Percentiles rank a stretch among this genome's conserved stretches.
phyloP scores from a whole-genome alignment of 805 yeast species.

The Grigorovia jiainica region DNA sequence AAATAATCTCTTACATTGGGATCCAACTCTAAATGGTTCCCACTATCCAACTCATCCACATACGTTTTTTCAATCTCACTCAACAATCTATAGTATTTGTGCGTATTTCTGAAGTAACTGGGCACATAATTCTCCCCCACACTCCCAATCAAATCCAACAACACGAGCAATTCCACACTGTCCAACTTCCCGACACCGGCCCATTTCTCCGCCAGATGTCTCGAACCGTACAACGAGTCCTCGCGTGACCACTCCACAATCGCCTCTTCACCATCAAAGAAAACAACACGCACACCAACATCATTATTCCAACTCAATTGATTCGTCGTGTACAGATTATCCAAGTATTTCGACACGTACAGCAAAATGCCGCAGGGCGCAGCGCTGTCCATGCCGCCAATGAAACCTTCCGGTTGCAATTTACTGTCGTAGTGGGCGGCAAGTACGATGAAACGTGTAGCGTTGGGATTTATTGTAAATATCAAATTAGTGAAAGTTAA shows the following conservation, averaged over 20 bases:
- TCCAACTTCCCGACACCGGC: conserved; percentile 17
- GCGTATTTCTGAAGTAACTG: conserved; percentile 37
- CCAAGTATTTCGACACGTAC: conserved; percentile 32
- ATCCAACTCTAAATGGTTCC: conserved; percentile 5
- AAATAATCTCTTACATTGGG: conserved; percentile 9
- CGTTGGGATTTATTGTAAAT: conserved; percentile 19
- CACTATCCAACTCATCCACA: neutral
- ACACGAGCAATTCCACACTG: conserved; percentile 36
- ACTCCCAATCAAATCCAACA: conserved; percentile 44
- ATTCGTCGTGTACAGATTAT: conserved; percentile 7
- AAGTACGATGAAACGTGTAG: conserved; percentile 28
- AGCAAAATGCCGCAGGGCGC: conserved; percentile 46
- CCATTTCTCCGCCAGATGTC: conserved; percentile 38
- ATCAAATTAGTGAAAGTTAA: conserved; percentile 33
- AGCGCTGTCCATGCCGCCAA: conserved; percentile 54
- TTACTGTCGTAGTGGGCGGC: conserved; percentile 50
- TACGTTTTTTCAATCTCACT: conserved; percentile 27
- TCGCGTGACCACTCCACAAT: conserved; percentile 39
- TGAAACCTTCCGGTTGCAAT: conserved; percentile 40
- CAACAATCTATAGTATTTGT: conserved; percentile 31
- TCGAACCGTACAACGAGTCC: conserved; percentile 51
- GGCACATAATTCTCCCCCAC: conserved; percentile 9
- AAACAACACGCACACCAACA: conserved; percentile 38
- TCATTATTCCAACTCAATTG: neutral
- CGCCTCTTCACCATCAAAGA: conserved; percentile 59